These are phyloP conservation scores for Fusarium liriodendri DNA, from an alignment of 2,329 filamentous ascomycete genomes.

Conservation along the genomic window DNA sequence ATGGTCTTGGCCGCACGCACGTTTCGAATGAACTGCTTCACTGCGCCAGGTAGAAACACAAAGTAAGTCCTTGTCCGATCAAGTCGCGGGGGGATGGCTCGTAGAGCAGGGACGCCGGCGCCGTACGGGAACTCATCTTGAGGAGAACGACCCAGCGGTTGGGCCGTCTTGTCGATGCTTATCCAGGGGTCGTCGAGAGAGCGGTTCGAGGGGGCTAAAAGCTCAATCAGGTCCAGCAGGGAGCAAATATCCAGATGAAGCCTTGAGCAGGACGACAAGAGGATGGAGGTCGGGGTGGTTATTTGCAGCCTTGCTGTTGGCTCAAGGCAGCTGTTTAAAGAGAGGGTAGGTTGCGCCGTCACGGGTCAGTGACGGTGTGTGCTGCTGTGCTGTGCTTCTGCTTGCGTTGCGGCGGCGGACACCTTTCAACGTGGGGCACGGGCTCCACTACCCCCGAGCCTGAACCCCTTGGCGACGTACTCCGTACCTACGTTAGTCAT, in stretches of 20 bases:
- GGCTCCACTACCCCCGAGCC: slow-evolving; percentile 21
- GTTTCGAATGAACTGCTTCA: slow-evolving; percentile 99
- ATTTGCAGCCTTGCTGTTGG: slow-evolving; percentile 17
- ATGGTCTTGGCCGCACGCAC: slow-evolving; percentile 99
- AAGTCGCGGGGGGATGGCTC: slow-evolving; percentile 5
- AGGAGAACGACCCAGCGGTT: slow-evolving; percentile 46
- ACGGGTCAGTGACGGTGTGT: slow-evolving; percentile 41
- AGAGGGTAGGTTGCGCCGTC: slow-evolving; percentile 39
- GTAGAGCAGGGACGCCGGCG: slow-evolving; percentile 16
- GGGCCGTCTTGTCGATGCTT: slow-evolving; percentile 45
- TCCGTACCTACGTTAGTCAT: slow-evolving; percentile 32
- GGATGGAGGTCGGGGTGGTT: slow-evolving; percentile 13
- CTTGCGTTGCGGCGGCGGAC: slow-evolving; percentile 39
- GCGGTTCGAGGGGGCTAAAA: slow-evolving; percentile 15
- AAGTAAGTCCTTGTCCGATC: slow-evolving; percentile 22
- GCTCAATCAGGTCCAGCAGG: slow-evolving; percentile 39
- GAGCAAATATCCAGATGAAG: slow-evolving; percentile 21
- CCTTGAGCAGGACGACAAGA: background rate
- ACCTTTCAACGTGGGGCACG: slow-evolving; percentile 46
- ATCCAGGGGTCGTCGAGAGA: slow-evolving; percentile 39
- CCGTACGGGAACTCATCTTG: slow-evolving; percentile 56
- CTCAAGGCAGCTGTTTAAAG: slow-evolving; percentile 43
- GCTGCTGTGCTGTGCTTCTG: slow-evolving; percentile 36
- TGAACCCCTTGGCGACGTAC: slow-evolving; percentile 27
- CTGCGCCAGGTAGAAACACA: slow-evolving; percentile 58